These are phyloP conservation scores for Taphrina betulina DNA, from an alignment of 1,139 yeast genomes.

Conservation along the genomic window DNA sequence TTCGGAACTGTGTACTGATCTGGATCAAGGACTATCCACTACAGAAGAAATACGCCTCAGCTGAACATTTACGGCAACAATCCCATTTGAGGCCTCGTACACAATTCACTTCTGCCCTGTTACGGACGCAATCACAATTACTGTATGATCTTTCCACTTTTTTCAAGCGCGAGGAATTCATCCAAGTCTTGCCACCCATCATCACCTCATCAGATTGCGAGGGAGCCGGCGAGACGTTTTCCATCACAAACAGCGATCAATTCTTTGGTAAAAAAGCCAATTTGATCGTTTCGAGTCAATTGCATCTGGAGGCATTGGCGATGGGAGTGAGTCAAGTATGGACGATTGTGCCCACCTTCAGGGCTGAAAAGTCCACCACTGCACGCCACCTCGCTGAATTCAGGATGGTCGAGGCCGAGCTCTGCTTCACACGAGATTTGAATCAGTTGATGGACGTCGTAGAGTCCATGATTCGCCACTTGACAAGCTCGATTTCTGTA, in stretches of 20 bases:
- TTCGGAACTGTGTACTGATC: too few relatives aligned
- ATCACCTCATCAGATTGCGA: constrained; percentile 92
- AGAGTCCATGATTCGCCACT: constrained; percentile 64
- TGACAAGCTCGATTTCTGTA: constrained; percentile 43
- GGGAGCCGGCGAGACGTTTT: constrained; percentile 92
- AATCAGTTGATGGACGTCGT: constrained; percentile 63
- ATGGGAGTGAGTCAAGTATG: constrained; percentile 78
- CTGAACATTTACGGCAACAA: constrained; percentile 60
- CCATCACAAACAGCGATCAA: constrained; percentile 45
- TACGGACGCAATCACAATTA: constrained; percentile 69
- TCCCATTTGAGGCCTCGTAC: constrained; percentile 78
- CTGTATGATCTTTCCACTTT: constrained; percentile 57
- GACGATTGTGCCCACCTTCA: constrained; percentile 86
- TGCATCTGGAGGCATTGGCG: constrained; percentile 81
- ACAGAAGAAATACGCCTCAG: constrained; percentile 72
- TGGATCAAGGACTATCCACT: constrained; percentile 71
- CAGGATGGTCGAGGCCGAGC: constrained; percentile 96
- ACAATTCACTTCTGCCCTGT: constrained; percentile 59
- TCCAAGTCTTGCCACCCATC: constrained; percentile 80
- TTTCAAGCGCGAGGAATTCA: constrained; percentile 56
- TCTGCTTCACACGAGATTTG: constrained; percentile 63
- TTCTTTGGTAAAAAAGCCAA: constrained; percentile 70
- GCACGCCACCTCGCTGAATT: constrained; percentile 89
- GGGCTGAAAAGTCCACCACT: constrained; percentile 92
- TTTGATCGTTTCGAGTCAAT: constrained; percentile 86